Evolutionary conservation across 176 grass and related monocot genomes (phyloP).

Genomic region (Microstegium vimineum): DNA sequence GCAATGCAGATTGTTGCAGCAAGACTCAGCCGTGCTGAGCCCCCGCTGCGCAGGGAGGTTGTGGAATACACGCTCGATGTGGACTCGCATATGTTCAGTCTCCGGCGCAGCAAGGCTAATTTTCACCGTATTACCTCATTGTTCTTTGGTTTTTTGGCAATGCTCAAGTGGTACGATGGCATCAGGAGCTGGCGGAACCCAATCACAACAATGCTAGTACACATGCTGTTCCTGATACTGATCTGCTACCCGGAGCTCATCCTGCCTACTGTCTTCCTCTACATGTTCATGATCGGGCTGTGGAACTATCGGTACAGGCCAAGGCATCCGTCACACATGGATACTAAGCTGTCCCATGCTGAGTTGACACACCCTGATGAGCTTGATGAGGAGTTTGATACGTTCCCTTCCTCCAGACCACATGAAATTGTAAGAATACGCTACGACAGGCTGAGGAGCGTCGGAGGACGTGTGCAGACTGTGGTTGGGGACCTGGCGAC

Average conservation of each 20-base stretch:
- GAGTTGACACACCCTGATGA: slow-evolving; percentile 75
- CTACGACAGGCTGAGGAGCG: slow-evolving; percentile 90
- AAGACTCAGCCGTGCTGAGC: slow-evolving; percentile 75
- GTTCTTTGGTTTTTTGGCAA: slow-evolving; percentile 50
- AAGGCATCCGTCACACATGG: slow-evolving; percentile 85
- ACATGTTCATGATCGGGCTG: slow-evolving; percentile 84
- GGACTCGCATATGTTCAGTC: slow-evolving; percentile 92
- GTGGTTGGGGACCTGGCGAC: slow-evolving; percentile 88
- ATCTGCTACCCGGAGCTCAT: slow-evolving; percentile 95
- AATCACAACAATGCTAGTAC: slow-evolving; percentile 73
- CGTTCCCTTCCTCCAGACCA: slow-evolving; percentile 64
- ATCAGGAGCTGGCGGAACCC: slow-evolving; percentile 91
- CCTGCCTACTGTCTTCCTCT: slow-evolving; percentile 85
- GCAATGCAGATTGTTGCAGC: slow-evolving; percentile 70
- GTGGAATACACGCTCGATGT: slow-evolving; percentile 96
- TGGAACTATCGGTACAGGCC: slow-evolving; percentile 86
- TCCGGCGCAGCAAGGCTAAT: slow-evolving; percentile 92
- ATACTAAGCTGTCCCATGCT: slow-evolving; percentile 81
- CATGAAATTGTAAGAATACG: slow-evolving; percentile 62
- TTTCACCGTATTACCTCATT: slow-evolving; percentile 79
- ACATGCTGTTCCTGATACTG: slow-evolving; percentile 81
- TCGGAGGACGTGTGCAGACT: slow-evolving; percentile 69
- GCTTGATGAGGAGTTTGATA: slow-evolving; percentile 92
- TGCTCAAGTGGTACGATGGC: slow-evolving; percentile 67
- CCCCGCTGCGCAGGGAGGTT: slow-evolving; percentile 68